Base-by-base conservation (phyloP, 495 filamentous ascomycete genomes). In the Lasiosphaeria miniovina region DNA sequence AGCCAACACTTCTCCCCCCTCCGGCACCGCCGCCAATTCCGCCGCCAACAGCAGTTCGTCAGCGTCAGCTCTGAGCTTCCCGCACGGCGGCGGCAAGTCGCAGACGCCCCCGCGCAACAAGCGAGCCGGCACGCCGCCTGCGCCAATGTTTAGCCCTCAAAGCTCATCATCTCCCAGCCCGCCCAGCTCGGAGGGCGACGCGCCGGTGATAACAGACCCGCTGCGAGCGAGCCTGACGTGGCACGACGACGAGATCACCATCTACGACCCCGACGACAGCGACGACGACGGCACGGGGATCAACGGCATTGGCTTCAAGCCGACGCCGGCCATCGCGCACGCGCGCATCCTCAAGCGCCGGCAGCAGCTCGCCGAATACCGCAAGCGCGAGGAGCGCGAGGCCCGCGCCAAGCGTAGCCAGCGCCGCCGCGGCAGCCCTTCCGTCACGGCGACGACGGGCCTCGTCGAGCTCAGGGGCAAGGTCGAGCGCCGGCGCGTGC, bases 251-350 rank as follows among this genome's bases (percentile, higher is more conserved):
- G 91, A 96, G 64, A 93, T 95, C 61, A 95, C 91, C 0, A 85
- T 91, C 15, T 88, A 94, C 68, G 80, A 88, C 62, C 86, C 87
- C 3, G 80, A 80, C 36, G 89, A 91, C 69, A 86, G 86, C 43
- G 84, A 81, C 57, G 89, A 91, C 62, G 88, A 91, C 71, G 88
- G 88, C 33, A 88, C 88, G 40, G 88, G 88, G 41, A 90, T 91
- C 62, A 90, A 95, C 71, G 93, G 93, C 12, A 88, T 98, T 66
- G 93, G 93, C 2, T 97, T 96, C 73, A 88, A 85, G 62, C 93
- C 93, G 0, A 97, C 91, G 8, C 82, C 92, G 15, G 88, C 89
- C 36, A 85, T 92, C 36, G 93, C 91, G 1, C 87, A 90, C 71
- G 85, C 85, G 33, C 80, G 93, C 57, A 80, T 83, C 6, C 84